These are phyloP conservation scores for Phlyctochytrium planicorne DNA, from an alignment of 192 early-diverging fungal species.

Conservation along the genomic window DNA sequence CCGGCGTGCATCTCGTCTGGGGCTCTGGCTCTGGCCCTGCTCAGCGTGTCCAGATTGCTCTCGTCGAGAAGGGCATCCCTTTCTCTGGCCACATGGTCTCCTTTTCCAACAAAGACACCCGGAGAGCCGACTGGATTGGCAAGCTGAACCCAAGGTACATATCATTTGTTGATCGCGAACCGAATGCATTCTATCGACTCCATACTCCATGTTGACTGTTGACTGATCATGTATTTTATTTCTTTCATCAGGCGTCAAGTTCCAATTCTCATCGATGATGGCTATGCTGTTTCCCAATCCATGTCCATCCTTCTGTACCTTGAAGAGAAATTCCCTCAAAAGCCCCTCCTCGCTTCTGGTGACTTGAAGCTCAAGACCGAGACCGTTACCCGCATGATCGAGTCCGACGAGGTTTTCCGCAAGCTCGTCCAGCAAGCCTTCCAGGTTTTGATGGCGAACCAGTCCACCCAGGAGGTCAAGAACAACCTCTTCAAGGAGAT, in stretches of 20 bases:
- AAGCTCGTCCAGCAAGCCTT: neutral
- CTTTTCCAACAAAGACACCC: neutral
- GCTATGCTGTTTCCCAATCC: conserved; percentile 4
- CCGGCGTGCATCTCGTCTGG: conserved; percentile 9
- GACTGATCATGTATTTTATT: too few species aligned
- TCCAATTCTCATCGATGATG: conserved; percentile 4
- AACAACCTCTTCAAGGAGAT: neutral
- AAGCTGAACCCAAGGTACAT: neutral
- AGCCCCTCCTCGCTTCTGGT: neutral
- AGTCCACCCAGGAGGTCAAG: neutral
- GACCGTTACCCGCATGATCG: neutral
- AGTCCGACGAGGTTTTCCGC: conserved; percentile 1
- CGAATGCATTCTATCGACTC: too few species aligned
- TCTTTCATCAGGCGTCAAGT: neutral
- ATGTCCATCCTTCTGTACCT: conserved; percentile 8
- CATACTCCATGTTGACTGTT: too few species aligned
- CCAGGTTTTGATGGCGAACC: neutral
- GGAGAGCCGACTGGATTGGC: conserved; percentile 1
- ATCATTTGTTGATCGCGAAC: too few species aligned
- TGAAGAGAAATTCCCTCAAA: neutral
- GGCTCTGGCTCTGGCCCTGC: neutral
- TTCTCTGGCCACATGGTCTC: conserved; percentile 6
- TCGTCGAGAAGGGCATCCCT: neutral
- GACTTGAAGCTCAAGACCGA: neutral
- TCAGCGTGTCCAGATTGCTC: neutral